A percentile compares a stretch with the other conserved stretches of the same genome.
Conservation (phyloP, 1,284 basidiomycete species). For the Rhizopogon hawkerae region DNA sequence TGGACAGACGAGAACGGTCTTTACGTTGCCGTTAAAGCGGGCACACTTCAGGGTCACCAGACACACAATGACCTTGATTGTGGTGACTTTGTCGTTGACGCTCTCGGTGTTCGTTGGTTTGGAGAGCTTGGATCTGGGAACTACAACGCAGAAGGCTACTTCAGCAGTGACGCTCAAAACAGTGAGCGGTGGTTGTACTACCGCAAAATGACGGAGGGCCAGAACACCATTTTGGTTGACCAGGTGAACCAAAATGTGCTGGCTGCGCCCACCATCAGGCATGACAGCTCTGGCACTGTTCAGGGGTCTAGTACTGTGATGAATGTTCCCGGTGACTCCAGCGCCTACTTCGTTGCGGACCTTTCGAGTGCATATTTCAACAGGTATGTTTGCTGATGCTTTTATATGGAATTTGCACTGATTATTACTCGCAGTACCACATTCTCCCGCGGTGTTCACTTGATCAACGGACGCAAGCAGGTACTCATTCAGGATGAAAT, state of each 20-base stretch:
- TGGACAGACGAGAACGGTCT: slow-evolving; percentile 86
- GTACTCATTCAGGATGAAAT: slow-evolving; percentile 91
- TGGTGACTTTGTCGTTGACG: slow-evolving; percentile 94
- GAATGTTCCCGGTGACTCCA: slow-evolving; percentile 55
- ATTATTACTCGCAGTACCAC: slow-evolving; percentile 36
- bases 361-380: slow-evolving; percentile 75
- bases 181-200: slow-evolving; percentile 84
- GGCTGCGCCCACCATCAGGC: slow-evolving; percentile 53
- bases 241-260: slow-evolving; percentile 74
- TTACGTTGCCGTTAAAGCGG: slow-evolving; percentile 86
- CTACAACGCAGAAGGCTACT: slow-evolving; percentile 70
- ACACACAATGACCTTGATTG: slow-evolving; percentile 91
- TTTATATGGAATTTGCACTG: slow-evolving; percentile 4
- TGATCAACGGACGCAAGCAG: slow-evolving; percentile 82
- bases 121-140: slow-evolving; percentile 90
- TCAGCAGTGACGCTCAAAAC: slow-evolving; percentile 59
- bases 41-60: slow-evolving; percentile 70
- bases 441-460: slow-evolving; percentile 80
- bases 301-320: slow-evolving; percentile 80
- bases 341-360: slow-evolving; percentile 79
- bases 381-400: slow-evolving; percentile 42
- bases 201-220: slow-evolving; percentile 93
- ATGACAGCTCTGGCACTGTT: slow-evolving; percentile 51
- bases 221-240: slow-evolving; percentile 87
- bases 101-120: slow-evolving; percentile 89